Percentiles rank a stretch among this genome's conserved stretches.
Conservation (phyloP, 371 early-diverging fungal species). For the Mucor racemosus region DNA sequence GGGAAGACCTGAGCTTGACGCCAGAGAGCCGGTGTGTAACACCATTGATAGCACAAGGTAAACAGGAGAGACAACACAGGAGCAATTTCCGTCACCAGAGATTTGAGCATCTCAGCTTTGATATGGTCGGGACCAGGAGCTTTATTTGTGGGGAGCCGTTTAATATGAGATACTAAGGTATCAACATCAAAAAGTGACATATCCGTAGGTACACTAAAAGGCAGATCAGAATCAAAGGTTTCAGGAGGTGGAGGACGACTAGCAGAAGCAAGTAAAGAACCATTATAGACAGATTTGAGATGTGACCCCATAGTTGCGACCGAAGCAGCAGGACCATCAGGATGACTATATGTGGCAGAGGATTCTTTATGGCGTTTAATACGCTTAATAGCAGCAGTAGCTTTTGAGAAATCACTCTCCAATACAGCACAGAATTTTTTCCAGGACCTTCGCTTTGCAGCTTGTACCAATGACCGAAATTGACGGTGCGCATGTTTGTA, state of each 20-base stretch:
- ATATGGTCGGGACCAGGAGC: slow-evolving; percentile 35
- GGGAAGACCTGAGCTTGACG: slow-evolving; percentile 28
- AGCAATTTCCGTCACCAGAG: slow-evolving; percentile 9
- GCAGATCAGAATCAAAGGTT: no score
- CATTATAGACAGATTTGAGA: slow-evolving; percentile 17
- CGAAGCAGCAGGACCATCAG: slow-evolving; percentile 20
- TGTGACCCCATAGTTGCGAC: slow-evolving; percentile 18
- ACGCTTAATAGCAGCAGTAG: background rate
- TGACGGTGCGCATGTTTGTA: background rate
- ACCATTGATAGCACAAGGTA: slow-evolving; percentile 32
- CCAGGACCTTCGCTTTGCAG: slow-evolving; percentile 11
- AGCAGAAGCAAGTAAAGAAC: background rate
- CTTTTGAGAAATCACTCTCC: slow-evolving; percentile 9
- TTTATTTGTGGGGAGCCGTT: slow-evolving; percentile 11
- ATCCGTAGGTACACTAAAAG: background rate
- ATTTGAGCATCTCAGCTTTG: slow-evolving; percentile 32
- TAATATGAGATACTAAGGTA: background rate
- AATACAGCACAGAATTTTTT: slow-evolving; percentile 4
- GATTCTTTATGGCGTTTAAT: background rate
- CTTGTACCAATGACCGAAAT: background rate
- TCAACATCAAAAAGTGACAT: background rate
- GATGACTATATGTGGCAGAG: slow-evolving; percentile 16
- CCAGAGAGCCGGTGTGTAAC: slow-evolving; percentile 25
- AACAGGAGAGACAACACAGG: slow-evolving; percentile 11
- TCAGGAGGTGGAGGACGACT: background rate